Evolutionary conservation across 1,139 yeast genomes (phyloP), one percentile per base, ranked within the genome.

Genomic region (Pichia sp.): DNA sequence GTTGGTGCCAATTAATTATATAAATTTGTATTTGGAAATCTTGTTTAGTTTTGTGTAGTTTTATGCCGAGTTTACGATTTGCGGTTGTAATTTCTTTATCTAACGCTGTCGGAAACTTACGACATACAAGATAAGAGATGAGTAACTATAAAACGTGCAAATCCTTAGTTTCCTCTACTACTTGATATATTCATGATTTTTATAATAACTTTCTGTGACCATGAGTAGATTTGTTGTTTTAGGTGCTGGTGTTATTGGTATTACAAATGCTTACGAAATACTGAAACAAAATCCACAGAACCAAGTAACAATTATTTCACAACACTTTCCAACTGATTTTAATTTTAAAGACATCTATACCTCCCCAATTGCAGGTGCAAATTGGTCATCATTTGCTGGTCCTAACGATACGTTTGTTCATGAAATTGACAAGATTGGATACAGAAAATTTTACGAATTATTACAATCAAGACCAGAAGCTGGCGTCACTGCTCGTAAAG

Each of bases 361-460:
- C 4, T 81, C 88, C 0, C 79, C 83, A 7, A 80, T 85, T 82
- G 92, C 92, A 0, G 94, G 94, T 6, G 94, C 92, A 1, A 89
- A 85, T 64, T 84, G 79, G 77, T 69, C 67, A 40, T 71, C 77
- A 7, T 72, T 73, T 61, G 77, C 77, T 0, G 50, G 52, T 2
- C 49, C 56, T 1, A 66, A 66, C 4, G 74, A 73, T 37, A 48
- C 42, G 1, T 54, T 46, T 16, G 61, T 69, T 43, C 74, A 73
- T 53, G 55, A 60, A 18, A 58, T 60, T 47, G 83, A 78, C 55
- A 58, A 57, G 16, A 60, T 66, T 7, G 73, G 73, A 0, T 79
- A 77, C 55, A 53, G 52, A n/a, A 67, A 65, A 53, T 68, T 77
- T 38, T 53, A 66, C 47, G 62, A 68, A 2, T 63, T 78, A 42